Evolutionary conservation across 441 rosid genomes (phyloP).

Genomic region (Erodium moschatum): DNA sequence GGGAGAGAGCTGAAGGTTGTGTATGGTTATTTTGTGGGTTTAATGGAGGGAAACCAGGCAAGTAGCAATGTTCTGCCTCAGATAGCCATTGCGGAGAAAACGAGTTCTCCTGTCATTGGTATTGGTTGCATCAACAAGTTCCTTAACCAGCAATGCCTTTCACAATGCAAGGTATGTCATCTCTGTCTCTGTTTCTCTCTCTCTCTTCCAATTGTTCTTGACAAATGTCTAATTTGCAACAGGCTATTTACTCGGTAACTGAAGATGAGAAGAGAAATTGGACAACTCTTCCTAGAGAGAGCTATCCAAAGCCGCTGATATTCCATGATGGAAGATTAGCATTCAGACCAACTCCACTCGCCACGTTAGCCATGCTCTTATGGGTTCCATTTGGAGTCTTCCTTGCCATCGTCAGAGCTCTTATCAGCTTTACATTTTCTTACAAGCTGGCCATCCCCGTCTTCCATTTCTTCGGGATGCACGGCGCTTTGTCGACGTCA

Average conservation of each 20-base stretch:
- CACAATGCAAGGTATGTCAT: conserved; percentile 37
- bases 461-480: conserved; percentile 33
- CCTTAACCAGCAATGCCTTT: conserved; percentile 25
- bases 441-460: conserved; percentile 26
- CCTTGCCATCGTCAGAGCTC: conserved; percentile 30
- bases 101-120: conserved; percentile 21
- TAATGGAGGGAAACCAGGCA: conserved; percentile 29
- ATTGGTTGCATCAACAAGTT: conserved; percentile 24
- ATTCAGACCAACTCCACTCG: conserved; percentile 45
- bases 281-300: conserved; percentile 39
- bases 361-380: conserved; percentile 44
- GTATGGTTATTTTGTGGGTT: conserved; percentile 37
- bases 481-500: conserved; percentile 22
- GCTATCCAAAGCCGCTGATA: conserved; percentile 51
- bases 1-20: conserved; percentile 42
- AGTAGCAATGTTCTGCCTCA: conserved; percentile 11
- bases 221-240: conserved; percentile 14
- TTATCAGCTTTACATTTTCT: conserved; percentile 31
- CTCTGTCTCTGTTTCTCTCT: too few species aligned
- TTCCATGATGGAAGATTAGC: conserved; percentile 75
- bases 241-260: conserved; percentile 47
- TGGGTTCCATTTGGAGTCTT: conserved; percentile 55
- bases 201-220: not conserved
- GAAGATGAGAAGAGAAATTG: conserved; percentile 46
- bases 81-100: not conserved